phyloP scores from a whole-genome alignment of 2,329 filamentous ascomycete species.

The Epichloe gansuensis region DNA sequence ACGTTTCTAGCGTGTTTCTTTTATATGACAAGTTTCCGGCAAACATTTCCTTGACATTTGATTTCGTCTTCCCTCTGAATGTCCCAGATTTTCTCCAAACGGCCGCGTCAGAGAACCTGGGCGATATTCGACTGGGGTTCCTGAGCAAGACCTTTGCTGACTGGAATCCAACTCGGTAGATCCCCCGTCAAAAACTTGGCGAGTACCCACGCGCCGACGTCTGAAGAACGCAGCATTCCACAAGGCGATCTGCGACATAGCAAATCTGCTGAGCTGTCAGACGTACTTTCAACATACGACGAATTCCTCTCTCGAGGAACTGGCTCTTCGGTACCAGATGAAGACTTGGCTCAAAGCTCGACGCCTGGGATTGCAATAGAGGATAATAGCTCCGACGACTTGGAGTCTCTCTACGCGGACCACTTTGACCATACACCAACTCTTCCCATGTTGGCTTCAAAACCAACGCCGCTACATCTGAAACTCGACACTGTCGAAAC shows the following conservation, averaged over 20 bases:
- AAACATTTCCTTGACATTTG: background rate
- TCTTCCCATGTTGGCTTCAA: constrained; percentile 38
- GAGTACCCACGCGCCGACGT: constrained; percentile 10
- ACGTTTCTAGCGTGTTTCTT: background rate
- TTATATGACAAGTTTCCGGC: background rate
- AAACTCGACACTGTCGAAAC: constrained; percentile 32
- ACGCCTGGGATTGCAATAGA: constrained; percentile 15
- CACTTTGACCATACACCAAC: constrained; percentile 25
- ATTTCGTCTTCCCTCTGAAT: background rate
- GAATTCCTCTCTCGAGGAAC: constrained; percentile 27
- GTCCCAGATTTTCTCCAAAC: background rate
- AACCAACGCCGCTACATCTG: constrained; percentile 39
- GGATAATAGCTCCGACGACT: constrained; percentile 16
- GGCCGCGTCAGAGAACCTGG: background rate
- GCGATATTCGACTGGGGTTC: background rate
- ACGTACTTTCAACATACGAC: constrained; percentile 31
- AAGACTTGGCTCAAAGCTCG: constrained; percentile 15
- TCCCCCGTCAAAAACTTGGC: constrained; percentile 12
- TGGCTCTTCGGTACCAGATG: constrained; percentile 10
- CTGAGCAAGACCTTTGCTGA: constrained; percentile 12
- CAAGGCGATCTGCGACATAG: constrained; percentile 27
- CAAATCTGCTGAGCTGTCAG: constrained; percentile 28
- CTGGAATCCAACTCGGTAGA: constrained; percentile 15
- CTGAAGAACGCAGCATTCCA: constrained; percentile 25
- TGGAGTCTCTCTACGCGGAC: constrained; percentile 17